Percentiles rank a stretch among this genome's conserved stretches.
Conservation (phyloP, 345 rosid genomes). For the Eucalyptus lansdowneana region DNA sequence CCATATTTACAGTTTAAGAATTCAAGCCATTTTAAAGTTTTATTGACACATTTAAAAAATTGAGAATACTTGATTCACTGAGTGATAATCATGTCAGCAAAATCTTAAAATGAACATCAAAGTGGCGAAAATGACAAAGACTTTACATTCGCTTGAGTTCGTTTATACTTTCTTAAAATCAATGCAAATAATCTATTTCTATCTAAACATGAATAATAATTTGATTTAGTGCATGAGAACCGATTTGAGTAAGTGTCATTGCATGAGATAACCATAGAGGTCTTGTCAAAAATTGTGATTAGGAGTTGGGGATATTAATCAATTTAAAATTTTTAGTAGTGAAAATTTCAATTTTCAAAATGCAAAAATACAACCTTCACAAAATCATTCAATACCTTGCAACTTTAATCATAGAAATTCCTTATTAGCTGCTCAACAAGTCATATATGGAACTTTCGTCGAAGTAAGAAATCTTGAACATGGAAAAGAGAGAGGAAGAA, state of each 20-base stretch:
- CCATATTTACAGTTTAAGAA: too few species aligned
- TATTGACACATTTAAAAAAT: too few species aligned
- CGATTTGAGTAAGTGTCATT: fast-evolving
- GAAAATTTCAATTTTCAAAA: neutral
- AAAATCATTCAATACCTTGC: neutral
- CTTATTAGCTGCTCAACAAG: neutral
- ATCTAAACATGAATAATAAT: neutral
- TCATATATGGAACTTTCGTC: neutral
- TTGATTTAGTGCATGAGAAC: neutral
- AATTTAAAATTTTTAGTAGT: too few species aligned
- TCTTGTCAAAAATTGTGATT: neutral
- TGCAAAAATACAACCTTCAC: neutral
- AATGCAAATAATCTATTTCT: too few species aligned
- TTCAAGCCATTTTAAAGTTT: neutral
- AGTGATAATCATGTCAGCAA: too few species aligned
- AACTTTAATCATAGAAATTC: neutral
- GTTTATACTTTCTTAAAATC: neutral
- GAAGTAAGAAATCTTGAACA: neutral
- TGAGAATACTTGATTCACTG: too few species aligned
- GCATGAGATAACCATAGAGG: neutral
- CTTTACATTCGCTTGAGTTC: neutral
- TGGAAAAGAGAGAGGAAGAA: neutral
- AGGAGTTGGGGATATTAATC: neutral
- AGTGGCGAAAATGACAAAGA: neutral
- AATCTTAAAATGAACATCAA: too few species aligned